Evolutionary conservation across 2,329 filamentous ascomycete genomes (phyloP), one percentile per base, ranked within the genome.

Genomic region (Aspergillus pseudotamarii): DNA sequence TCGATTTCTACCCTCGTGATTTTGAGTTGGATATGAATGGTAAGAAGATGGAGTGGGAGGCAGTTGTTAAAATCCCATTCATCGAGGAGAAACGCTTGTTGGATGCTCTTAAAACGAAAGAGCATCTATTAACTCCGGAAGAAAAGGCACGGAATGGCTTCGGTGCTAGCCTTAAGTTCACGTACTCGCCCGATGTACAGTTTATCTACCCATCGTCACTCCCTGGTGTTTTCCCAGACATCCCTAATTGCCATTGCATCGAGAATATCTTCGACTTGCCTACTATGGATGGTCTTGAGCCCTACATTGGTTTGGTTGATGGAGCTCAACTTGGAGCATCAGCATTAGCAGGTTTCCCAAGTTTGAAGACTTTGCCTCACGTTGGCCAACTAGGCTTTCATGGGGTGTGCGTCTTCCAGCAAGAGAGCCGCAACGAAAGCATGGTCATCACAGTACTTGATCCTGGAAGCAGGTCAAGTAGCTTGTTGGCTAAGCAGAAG

Each of bases 1-100:
- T 97, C 73, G 95, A 99, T 75, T 99, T 99, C 76, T 99, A 99
- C 73, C 95, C 95, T 2, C 88, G 94, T 71, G 95, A 99, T 72
- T 99, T 99, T 73, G 93, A 96, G 68, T 84, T 99, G 46, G 96
- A 99, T 76, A 98, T 99, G 95, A 98, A 99, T 71, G 96, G 95
- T 64, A 99, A 99, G 83, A 99, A 97, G 82, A 96, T 97, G 91
- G 96, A 99, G 67, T 99, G 95, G 95, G 95, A 99, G 76, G 95
- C 95, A 32, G 94, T 99, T 43, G 93, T 99, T 68, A 99, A 98
- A 79, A 99, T 99, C 73, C 95, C 95, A 0, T 99, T 99, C 79
- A 99, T 99, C 67, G 93, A 99, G 63, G 94, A 99, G 77, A 88
- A 90, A 71, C 88, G 95, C 30, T 83, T 99, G 2, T 83, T 99